Percentiles rank a stretch among this genome's conserved stretches.
Conservation (phyloP, 1,139 yeast species). For the Kodamaea plutei region DNA sequence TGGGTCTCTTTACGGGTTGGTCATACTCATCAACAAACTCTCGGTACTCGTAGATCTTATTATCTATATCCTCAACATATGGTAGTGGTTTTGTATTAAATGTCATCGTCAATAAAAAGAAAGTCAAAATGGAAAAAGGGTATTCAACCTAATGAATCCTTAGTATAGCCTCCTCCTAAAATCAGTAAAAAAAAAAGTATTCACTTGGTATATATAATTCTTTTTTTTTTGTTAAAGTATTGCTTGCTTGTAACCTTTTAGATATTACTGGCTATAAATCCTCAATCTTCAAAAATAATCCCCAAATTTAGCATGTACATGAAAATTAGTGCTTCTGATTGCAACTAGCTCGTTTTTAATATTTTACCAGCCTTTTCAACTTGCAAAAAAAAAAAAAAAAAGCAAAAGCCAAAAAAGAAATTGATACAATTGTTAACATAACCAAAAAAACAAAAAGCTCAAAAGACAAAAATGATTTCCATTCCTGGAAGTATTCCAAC, state of each 20-base stretch:
- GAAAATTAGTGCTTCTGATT: no score
- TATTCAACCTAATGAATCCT: conserved; percentile 6
- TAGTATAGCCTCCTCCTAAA: not conserved
- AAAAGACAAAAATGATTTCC: not conserved
- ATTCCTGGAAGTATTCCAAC: no score
- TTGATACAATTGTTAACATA: not conserved
- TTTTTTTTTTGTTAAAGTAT: no score
- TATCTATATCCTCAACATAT: conserved; percentile 16
- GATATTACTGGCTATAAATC: no score
- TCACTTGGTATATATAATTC: no score
- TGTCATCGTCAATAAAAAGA: conserved; percentile 7
- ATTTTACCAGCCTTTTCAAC: conserved; percentile 1
- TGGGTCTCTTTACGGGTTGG: not conserved
- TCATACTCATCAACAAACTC: not conserved
- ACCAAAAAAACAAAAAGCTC: not conserved
- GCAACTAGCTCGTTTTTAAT: not conserved
- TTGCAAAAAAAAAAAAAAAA: conserved; percentile 1
- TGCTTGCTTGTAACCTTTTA: no score
- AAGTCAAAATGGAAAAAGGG: not conserved
- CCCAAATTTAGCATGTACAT: no score
- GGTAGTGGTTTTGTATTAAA: conserved; percentile 27
- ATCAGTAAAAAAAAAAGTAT: no score
- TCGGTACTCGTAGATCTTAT: conserved; percentile 21
- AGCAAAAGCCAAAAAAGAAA: no score
- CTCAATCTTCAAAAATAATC: no score